Percentiles rank a stretch among this genome's conserved stretches.
These are phyloP conservation scores for Raffaelea ambrosiae DNA, from an alignment of 2,329 filamentous ascomycete species.

Conservation along the genomic window DNA sequence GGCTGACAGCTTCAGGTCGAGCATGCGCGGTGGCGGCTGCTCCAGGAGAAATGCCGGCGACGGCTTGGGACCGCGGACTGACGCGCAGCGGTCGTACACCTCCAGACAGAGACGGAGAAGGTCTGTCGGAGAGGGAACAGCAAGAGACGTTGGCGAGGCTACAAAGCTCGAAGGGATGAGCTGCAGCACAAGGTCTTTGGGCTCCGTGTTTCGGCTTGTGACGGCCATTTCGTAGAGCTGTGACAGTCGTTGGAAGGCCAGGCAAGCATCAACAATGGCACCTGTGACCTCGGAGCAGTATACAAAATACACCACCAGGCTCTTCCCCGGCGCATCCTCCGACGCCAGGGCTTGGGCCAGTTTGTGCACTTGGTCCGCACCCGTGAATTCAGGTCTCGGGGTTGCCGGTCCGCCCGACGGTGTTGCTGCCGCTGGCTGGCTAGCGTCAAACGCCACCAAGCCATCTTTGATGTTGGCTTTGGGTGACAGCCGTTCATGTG, in stretches of 20 bases:
- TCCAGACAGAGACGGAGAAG: conserved; percentile 60
- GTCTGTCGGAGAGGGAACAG: conserved; percentile 52
- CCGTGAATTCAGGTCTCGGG: conserved; percentile 34
- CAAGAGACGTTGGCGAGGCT: conserved; percentile 52
- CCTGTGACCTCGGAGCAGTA: conserved; percentile 56
- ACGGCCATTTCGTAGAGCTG: conserved; percentile 47
- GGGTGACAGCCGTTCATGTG: conserved; percentile 43
- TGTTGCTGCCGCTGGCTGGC: conserved; percentile 3
- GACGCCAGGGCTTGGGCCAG: conserved; percentile 38
- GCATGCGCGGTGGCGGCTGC: conserved; percentile 56
- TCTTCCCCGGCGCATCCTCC: conserved; percentile 37
- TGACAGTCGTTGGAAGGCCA: conserved; percentile 64
- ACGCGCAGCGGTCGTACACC: conserved; percentile 66
- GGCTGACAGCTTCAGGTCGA: conserved; percentile 65
- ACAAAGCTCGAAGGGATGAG: conserved; percentile 63
- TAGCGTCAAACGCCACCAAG: conserved; percentile 37
- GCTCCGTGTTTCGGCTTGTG: conserved; percentile 22
- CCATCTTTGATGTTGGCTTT: conserved; percentile 37
- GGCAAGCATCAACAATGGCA: conserved; percentile 61
- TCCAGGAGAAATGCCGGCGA: conserved; percentile 68
- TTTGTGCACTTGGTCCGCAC: conserved; percentile 39
- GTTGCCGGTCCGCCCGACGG: conserved; percentile 17
- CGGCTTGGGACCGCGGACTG: conserved; percentile 46
- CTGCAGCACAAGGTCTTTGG: conserved; percentile 67
- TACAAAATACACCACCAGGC: conserved; percentile 68